Evolutionary conservation across 192 early-diverging fungal species (phyloP).

Genomic region (Podila verticillata): DNA sequence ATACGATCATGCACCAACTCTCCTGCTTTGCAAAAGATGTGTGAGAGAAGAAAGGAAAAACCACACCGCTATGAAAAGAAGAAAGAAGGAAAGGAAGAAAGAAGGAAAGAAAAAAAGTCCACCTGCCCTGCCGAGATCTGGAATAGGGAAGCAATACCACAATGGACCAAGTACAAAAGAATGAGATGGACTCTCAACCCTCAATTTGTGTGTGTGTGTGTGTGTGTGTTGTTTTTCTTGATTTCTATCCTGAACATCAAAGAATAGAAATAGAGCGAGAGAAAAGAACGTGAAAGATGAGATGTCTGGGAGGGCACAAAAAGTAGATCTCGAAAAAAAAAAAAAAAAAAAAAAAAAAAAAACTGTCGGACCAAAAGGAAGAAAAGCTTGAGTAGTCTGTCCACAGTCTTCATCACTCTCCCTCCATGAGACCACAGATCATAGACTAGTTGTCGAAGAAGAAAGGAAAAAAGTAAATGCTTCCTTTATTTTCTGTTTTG

Average conservation of each 20-base stretch:
- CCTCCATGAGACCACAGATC: too few species aligned
- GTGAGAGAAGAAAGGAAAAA: not conserved
- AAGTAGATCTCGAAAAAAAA: not conserved
- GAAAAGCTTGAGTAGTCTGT: too few species aligned
- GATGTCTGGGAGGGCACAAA: not conserved
- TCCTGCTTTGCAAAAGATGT: not conserved
- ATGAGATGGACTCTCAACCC: not conserved
- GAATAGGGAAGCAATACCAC: not conserved
- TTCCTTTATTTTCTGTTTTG: too few species aligned
- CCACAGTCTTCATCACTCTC: too few species aligned
- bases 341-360: too few species aligned
- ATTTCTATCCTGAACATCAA: not conserved
- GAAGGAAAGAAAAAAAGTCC: slow-evolving; percentile 8
- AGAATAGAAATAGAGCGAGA: not conserved
- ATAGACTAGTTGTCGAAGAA: too few species aligned
- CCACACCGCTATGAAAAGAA: not conserved
- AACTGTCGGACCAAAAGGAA: too few species aligned
- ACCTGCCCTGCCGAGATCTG: not conserved
- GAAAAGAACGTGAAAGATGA: not conserved
- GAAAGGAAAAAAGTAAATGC: too few species aligned
- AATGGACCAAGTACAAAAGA: not conserved
- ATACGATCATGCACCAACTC: not conserved
- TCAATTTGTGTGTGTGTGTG: too few species aligned
- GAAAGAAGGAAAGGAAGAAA: not conserved
- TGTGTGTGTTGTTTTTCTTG: too few species aligned